Percentiles rank a stretch among this genome's conserved stretches.
phyloP scores from a whole-genome alignment of 2,329 filamentous ascomycete genomes.

The Neofusicoccum ribis region DNA sequence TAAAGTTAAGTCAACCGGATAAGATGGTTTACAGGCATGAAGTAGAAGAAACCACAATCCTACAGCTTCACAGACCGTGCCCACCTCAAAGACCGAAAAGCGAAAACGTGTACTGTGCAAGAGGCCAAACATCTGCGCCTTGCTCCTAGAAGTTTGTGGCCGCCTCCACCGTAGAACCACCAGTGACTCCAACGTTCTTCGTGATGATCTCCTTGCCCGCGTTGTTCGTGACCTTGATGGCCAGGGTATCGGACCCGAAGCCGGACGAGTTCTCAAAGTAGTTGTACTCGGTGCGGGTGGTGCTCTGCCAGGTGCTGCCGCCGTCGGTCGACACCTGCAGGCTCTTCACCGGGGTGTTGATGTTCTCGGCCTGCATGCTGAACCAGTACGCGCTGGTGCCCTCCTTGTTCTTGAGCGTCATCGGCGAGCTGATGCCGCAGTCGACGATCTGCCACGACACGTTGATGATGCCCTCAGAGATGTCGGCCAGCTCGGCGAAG shows the following conservation, averaged over 20 bases:
- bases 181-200: not conserved
- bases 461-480: conserved; percentile 49
- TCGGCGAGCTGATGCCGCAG: conserved; percentile 53
- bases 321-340: conserved; percentile 64
- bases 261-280: conserved; percentile 63
- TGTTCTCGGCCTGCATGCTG: conserved; percentile 65
- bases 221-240: conserved; percentile 53
- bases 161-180: not conserved
- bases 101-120: too few species aligned
- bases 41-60: too few species aligned
- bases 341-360: conserved; percentile 56
- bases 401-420: conserved; percentile 56
- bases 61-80: too few species aligned
- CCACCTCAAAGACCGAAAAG: too few species aligned
- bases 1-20: too few species aligned
- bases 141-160: not conserved
- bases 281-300: conserved; percentile 54
- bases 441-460: conserved; percentile 52
- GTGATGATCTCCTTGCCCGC: not conserved
- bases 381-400: conserved; percentile 57
- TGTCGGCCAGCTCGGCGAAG: conserved; percentile 50
- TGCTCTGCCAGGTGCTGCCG: conserved; percentile 58
- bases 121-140: too few species aligned
- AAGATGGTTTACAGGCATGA: too few species aligned
- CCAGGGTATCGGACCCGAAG: conserved; percentile 56